Percentiles rank a stretch among this genome's conserved stretches.
phyloP scores from a whole-genome alignment of 306 rosid species.

The Nissolia schottii region DNA sequence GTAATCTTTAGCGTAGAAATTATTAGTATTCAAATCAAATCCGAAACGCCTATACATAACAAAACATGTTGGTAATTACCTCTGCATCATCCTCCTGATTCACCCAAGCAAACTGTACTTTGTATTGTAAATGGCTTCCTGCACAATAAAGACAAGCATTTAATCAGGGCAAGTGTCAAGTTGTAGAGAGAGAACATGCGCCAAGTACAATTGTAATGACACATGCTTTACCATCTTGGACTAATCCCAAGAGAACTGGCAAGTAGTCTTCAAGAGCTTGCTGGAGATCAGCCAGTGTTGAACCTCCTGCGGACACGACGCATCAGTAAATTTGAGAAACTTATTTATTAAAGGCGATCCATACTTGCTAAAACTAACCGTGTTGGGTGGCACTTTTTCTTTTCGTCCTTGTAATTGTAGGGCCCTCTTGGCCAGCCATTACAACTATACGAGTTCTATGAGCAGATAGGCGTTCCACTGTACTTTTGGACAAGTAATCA shows the following conservation, averaged over 20 bases:
- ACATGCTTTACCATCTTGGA: constrained; percentile 66
- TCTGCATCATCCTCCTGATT: constrained; percentile 92
- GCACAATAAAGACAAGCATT: constrained; percentile 32
- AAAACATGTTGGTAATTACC: constrained; percentile 32
- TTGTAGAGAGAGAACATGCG: constrained; percentile 9
- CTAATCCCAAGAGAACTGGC: constrained; percentile 91
- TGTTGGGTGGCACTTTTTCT: constrained; percentile 86
- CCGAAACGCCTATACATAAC: not conserved
- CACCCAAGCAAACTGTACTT: constrained; percentile 84
- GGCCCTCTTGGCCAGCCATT: constrained; percentile 94
- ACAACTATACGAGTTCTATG: constrained; percentile 92
- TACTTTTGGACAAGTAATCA: constrained; percentile 73
- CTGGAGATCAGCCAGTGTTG: constrained; percentile 87
- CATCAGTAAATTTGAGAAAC: constrained; percentile 26
- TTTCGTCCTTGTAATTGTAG: constrained; percentile 84
- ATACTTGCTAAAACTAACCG: constrained; percentile 51
- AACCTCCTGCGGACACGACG: constrained; percentile 68
- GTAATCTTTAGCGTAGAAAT: constrained; percentile 10
- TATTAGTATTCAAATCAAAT: constrained; percentile 12
- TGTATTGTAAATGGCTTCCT: constrained; percentile 92
- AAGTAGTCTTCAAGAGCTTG: constrained; percentile 94
- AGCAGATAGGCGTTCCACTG: constrained; percentile 82
- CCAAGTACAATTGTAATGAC: constrained; percentile 13
- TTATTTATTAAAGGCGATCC: constrained; percentile 12
- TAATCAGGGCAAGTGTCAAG: constrained; percentile 22